Evolutionary conservation across 371 early-diverging fungal species (phyloP), one percentile per base, ranked within the genome.

Genomic region (Modicella reniformis): DNA sequence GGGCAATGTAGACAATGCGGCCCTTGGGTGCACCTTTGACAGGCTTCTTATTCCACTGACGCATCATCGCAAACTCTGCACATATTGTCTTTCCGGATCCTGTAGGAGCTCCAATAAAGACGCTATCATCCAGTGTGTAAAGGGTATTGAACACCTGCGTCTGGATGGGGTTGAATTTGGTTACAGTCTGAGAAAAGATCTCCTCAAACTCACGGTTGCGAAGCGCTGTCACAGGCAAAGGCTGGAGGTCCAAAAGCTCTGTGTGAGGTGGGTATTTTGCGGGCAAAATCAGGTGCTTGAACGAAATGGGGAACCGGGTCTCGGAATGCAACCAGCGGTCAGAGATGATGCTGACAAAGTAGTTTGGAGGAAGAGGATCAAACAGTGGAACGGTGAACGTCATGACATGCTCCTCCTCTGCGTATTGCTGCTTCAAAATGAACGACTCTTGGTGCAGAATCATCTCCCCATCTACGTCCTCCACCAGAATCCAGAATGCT

Each of bases 1-100:
- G 99, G 1, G 98, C 99, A 62, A 99, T 85, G 82, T 98, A 99
- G 19, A 99, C 91, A 30, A 93, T 91, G 40, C 95, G 92, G 3
- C 82, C 74, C 40, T 68, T 81, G 44, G 65, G 62, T 29, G 68
- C 60, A 25, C 66, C 72, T 40, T 72, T 79, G 37, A 64, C 44
- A n/a, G 84, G 83, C 44, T 84, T 83, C 26, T 88, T 80, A 30
- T 82, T 81, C 94, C 95, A 96, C 44, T 96, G 82, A 15, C 94
- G 91, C 69, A 96, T 77, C 70, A 99, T 81, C 4, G 98, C 98
- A 82, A 98, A 92, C 82, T 98, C 98, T 30, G 97, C 99, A 60
- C 94, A 92, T 25, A 97, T 88, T 3, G 99, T 98, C 87, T 99
- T 99, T 49, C 99, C 99, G 49, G 92, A 88, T 21, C 99, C 99